phyloP scores from a whole-genome alignment of 192 early-diverging fungal genomes.

The Kickxella alabastrina region DNA sequence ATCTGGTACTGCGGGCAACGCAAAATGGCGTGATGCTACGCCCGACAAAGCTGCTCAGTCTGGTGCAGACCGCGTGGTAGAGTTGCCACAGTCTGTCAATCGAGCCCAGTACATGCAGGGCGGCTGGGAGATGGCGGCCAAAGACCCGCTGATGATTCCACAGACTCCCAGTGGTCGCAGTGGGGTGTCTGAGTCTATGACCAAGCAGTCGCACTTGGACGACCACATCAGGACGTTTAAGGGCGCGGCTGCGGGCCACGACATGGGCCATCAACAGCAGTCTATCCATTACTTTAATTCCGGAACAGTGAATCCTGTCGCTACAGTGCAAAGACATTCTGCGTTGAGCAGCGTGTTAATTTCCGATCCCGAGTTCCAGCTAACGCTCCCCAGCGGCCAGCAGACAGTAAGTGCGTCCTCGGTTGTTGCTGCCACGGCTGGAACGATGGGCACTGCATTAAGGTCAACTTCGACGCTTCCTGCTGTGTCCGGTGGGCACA shows the following conservation, averaged over 20 bases:
- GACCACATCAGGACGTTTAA: conserved; percentile 39
- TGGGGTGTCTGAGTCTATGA: conserved; percentile 33
- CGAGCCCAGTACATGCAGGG: conserved; percentile 7
- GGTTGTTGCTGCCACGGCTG: background rate
- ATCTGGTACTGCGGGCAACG: too few relatives aligned
- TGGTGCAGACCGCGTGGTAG: conserved; percentile 8
- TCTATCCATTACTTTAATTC: conserved; percentile 1
- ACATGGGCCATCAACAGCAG: background rate
- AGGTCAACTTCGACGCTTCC: conserved; percentile 9
- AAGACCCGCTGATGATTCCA: background rate
- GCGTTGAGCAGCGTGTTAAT: conserved; percentile 1
- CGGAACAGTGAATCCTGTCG: background rate
- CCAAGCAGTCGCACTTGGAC: conserved; percentile 39
- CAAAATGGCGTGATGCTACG: conserved; percentile 4
- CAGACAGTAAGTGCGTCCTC: conserved; percentile 1
- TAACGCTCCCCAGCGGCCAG: conserved; percentile 18
- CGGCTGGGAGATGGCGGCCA: background rate
- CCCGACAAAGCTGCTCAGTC: conserved; percentile 3
- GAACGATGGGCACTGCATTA: background rate
- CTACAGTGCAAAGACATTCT: conserved; percentile 2
- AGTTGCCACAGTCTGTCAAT: conserved; percentile 23
- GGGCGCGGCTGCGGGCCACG: conserved; percentile 4
- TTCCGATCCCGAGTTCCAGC: conserved; percentile 19
- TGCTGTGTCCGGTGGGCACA: conserved; percentile 6
- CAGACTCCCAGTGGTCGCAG: background rate